Evolutionary conservation across 208 protist species (phyloP).

Genomic region (Wallacemonas sp.): DNA sequence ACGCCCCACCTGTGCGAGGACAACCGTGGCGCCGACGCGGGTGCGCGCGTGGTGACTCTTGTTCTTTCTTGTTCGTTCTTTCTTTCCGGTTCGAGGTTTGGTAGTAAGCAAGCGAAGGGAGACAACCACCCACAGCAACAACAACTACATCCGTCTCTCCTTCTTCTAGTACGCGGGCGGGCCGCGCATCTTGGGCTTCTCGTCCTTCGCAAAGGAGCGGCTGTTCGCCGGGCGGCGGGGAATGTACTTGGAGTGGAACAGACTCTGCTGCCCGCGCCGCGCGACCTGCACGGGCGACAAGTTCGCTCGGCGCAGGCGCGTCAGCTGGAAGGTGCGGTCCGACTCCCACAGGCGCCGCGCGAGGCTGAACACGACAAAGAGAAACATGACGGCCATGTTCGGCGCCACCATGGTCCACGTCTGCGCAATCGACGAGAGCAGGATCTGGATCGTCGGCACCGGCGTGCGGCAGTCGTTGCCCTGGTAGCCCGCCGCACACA

Average conservation of each 20-base stretch:
- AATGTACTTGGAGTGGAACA: slow-evolving; percentile 84
- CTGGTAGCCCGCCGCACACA: slow-evolving; percentile 42
- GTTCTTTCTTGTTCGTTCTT: no score
- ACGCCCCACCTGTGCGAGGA: no score
- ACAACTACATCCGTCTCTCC: background rate
- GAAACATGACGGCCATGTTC: slow-evolving; percentile 68
- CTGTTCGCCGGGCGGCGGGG: slow-evolving; percentile 64
- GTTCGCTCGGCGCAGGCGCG: slow-evolving; percentile 62
- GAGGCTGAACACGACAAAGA: slow-evolving; percentile 66
- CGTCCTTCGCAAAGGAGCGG: slow-evolving; percentile 59
- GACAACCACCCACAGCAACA: background rate
- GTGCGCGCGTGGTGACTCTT: no score
- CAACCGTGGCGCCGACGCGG: no score
- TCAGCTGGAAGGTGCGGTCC: slow-evolving; percentile 63
- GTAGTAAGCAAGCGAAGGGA: background rate
- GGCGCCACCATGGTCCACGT: slow-evolving; percentile 88
- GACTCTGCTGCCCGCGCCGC: slow-evolving; percentile 48
- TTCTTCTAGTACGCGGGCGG: slow-evolving; percentile 45
- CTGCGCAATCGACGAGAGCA: slow-evolving; percentile 66
- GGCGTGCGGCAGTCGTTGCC: slow-evolving; percentile 24
- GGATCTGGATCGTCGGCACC: slow-evolving; percentile 36
- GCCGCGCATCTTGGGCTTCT: slow-evolving; percentile 33
- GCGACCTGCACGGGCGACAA: slow-evolving; percentile 74
- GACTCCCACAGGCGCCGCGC: slow-evolving; percentile 65
- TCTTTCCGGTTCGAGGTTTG: no score